phyloP scores from a whole-genome alignment of 2,329 filamentous ascomycete species.

The Emericellopsis atlantica region DNA sequence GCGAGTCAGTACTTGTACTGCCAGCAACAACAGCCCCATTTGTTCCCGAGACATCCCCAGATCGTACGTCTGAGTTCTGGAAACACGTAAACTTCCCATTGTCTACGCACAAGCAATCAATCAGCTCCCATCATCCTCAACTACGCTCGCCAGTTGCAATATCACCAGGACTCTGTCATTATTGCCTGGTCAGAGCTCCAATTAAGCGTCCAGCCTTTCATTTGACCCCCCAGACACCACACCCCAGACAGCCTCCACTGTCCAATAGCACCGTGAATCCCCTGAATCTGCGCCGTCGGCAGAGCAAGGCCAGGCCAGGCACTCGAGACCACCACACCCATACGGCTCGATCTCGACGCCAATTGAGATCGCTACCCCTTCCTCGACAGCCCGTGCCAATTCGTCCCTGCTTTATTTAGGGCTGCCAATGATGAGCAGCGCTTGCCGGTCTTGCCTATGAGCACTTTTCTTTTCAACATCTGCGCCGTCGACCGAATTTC shows the following conservation, averaged over 20 bases:
- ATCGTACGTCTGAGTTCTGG: not conserved
- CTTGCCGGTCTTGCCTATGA: slow-evolving; percentile 21
- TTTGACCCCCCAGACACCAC: not conserved
- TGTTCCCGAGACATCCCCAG: slow-evolving; percentile 2
- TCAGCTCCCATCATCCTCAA: not conserved
- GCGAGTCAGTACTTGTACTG: not conserved
- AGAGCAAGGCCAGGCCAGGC: not conserved
- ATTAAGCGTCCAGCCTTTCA: not conserved
- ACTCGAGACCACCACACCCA: not conserved
- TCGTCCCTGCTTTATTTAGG: not conserved
- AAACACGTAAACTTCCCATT: no score
- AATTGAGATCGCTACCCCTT: not conserved
- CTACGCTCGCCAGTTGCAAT: not conserved
- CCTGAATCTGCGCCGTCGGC: not conserved
- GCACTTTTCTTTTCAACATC: slow-evolving; percentile 30
- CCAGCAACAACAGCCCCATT: not conserved
- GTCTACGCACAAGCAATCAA: not conserved
- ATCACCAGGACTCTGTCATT: not conserved
- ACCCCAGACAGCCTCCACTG: not conserved
- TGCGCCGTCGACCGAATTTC: slow-evolving; percentile 33
- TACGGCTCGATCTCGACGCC: not conserved
- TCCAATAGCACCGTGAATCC: slow-evolving; percentile 2
- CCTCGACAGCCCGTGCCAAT: not conserved
- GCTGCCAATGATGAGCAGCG: slow-evolving; percentile 3
- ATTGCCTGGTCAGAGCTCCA: not conserved